Evolutionary conservation across 1,139 yeast genomes (phyloP).

Genomic region (Yamadazyma oceani): DNA sequence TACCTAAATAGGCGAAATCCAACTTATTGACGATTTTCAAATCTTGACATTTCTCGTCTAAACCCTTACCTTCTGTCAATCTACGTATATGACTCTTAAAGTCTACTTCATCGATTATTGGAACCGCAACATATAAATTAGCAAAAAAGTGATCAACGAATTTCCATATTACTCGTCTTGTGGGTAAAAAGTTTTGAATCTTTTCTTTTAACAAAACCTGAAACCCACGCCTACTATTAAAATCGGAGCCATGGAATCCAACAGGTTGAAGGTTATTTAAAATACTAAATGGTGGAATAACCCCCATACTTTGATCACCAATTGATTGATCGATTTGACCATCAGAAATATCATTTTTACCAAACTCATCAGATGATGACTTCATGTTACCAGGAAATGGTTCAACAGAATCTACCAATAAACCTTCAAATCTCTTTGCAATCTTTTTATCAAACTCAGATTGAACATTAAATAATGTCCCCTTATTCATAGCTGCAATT

Average conservation of each 20-base stretch:
- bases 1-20: slow-evolving; percentile 26
- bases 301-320: no score
- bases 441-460: background rate
- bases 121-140: slow-evolving; percentile 45
- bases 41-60: slow-evolving; percentile 11
- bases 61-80: slow-evolving; percentile 20
- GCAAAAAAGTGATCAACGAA: slow-evolving; percentile 44
- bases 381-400: slow-evolving; percentile 3
- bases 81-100: slow-evolving; percentile 16
- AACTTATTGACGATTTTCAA: slow-evolving; percentile 17
- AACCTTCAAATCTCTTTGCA: background rate
- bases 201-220: slow-evolving; percentile 19
- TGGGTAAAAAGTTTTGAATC: slow-evolving; percentile 42
- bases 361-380: background rate
- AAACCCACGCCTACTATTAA: background rate
- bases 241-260: background rate
- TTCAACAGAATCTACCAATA: slow-evolving; percentile 4
- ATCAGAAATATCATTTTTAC: no score
- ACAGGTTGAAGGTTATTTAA: background rate
- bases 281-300: background rate
- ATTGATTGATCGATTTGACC: no score
- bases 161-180: slow-evolving; percentile 40
- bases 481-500: background rate
- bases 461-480: background rate
- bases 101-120: slow-evolving; percentile 44